Evolutionary conservation across 2,329 filamentous ascomycete species (phyloP).

Genomic region (Neurospora crassa): DNA sequence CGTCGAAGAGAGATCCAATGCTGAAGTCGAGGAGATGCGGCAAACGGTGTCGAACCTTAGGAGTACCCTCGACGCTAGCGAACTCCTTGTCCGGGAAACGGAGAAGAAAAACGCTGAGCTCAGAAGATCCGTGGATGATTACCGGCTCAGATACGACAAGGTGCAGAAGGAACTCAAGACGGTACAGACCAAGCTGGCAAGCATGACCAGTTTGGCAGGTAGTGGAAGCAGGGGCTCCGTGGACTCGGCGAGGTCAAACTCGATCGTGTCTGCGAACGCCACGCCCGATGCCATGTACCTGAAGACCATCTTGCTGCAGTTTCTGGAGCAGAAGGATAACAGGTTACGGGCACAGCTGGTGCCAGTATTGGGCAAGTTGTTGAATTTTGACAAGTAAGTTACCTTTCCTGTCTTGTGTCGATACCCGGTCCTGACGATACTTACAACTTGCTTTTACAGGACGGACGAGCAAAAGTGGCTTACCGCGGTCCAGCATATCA

Average conservation of each 20-base stretch:
- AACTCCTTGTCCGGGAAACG: slow-evolving; percentile 71
- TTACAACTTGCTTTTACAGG: slow-evolving; percentile 23
- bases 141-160: slow-evolving; percentile 68
- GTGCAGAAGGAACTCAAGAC: slow-evolving; percentile 56
- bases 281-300: slow-evolving; percentile 53
- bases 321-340: slow-evolving; percentile 72
- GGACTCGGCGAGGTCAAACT: slow-evolving; percentile 33
- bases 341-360: slow-evolving; percentile 67
- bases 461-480: slow-evolving; percentile 80
- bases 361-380: slow-evolving; percentile 64
- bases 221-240: slow-evolving; percentile 33
- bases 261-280: slow-evolving; percentile 17
- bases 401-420: background rate
- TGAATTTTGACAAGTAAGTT: slow-evolving; percentile 67
- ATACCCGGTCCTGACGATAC: slow-evolving; percentile 5
- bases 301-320: slow-evolving; percentile 74
- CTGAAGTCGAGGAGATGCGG: slow-evolving; percentile 68
- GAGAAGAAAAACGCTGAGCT: slow-evolving; percentile 76
- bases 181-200: slow-evolving; percentile 36
- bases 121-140: slow-evolving; percentile 67
- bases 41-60: slow-evolving; percentile 69
- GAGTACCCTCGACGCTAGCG: slow-evolving; percentile 75
- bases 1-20: slow-evolving; percentile 55
- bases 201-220: slow-evolving; percentile 18
- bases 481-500: slow-evolving; percentile 55